phyloP scores from a whole-genome alignment of 257 asterid genomes.

The Gentiana dahurica region DNA sequence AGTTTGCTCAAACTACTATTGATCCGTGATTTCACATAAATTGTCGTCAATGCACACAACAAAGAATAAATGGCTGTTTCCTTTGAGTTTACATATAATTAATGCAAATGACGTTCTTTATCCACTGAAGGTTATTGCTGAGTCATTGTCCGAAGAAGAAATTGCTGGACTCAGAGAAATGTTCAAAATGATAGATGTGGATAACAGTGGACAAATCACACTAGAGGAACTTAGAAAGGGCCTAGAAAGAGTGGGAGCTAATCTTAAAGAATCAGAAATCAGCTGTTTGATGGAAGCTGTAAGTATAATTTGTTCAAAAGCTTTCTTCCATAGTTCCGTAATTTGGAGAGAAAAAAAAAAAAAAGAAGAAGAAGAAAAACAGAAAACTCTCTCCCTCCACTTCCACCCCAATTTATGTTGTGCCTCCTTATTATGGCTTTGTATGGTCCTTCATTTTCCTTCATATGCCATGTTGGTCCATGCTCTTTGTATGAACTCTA shows the following conservation, averaged over 20 bases:
- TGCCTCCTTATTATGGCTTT: too few species aligned
- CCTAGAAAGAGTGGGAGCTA: constrained; percentile 27
- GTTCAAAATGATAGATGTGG: constrained; percentile 38
- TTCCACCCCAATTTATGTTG: not conserved
- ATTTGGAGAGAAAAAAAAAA: too few species aligned
- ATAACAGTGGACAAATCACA: constrained; percentile 40
- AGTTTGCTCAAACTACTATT: not conserved
- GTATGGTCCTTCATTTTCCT: too few species aligned
- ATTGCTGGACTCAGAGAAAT: constrained; percentile 41
- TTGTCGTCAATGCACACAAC: not conserved
- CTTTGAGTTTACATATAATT: not conserved
- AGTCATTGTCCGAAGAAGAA: constrained; percentile 36
- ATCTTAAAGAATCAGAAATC: constrained; percentile 30
- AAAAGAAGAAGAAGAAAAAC: too few species aligned
- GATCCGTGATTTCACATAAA: not conserved
- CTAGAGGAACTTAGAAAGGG: constrained; percentile 32
- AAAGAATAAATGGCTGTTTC: not conserved
- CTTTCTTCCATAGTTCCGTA: too few species aligned
- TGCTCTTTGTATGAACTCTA: too few species aligned
- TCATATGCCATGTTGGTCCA: too few species aligned
- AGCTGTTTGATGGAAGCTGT: constrained; percentile 28
- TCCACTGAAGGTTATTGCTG: constrained; percentile 31
- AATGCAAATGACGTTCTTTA: not conserved
- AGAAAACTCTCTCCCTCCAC: too few species aligned
- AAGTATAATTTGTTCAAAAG: constrained; percentile 10